phyloP scores from a whole-genome alignment of 1,284 basidiomycete genomes.

The Fomitiporia mediterranea region DNA sequence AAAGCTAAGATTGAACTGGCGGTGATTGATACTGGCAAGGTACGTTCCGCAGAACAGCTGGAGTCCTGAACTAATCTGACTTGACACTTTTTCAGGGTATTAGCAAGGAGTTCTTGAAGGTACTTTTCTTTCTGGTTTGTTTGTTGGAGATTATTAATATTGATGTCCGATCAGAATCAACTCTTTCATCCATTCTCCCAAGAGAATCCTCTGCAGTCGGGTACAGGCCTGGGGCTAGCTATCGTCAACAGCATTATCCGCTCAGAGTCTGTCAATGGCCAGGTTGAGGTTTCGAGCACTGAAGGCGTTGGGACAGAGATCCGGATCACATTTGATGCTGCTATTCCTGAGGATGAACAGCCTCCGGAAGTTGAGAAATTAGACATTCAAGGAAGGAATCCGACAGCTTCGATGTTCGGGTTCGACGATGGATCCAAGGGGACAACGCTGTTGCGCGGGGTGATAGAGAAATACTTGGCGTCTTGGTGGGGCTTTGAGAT shows the following conservation, averaged over 20 bases:
- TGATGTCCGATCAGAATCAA: conserved; percentile 61
- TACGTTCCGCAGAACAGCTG: conserved; percentile 25
- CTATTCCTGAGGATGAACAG: conserved; percentile 46
- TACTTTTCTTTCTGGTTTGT: conserved; percentile 30
- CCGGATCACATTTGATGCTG: conserved; percentile 80
- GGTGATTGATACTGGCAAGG: conserved; percentile 90
- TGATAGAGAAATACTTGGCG: conserved; percentile 63
- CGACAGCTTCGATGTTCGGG: conserved; percentile 65
- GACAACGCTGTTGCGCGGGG: conserved; percentile 58
- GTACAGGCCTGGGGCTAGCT: conserved; percentile 93
- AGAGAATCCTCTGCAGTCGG: conserved; percentile 86
- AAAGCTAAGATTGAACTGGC: conserved; percentile 79
- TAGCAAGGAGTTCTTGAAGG: conserved; percentile 83
- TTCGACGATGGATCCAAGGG: conserved; percentile 71
- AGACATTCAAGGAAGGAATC: conserved; percentile 41
- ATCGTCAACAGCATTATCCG: conserved; percentile 93
- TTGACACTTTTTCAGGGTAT: conserved; percentile 53
- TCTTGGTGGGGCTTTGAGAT: conserved; percentile 77
- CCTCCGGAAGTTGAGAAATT: conserved; percentile 40
- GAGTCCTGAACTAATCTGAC: conserved; percentile 2
- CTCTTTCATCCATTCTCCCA: conserved; percentile 97
- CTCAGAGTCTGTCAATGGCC: conserved; percentile 83
- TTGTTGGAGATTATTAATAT: conserved; percentile 4
- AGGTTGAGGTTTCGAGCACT: conserved; percentile 83
- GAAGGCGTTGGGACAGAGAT: conserved; percentile 94